Evolutionary conservation across 2,329 filamentous ascomycete genomes (phyloP).

Genomic region (Didymella lethalis): DNA sequence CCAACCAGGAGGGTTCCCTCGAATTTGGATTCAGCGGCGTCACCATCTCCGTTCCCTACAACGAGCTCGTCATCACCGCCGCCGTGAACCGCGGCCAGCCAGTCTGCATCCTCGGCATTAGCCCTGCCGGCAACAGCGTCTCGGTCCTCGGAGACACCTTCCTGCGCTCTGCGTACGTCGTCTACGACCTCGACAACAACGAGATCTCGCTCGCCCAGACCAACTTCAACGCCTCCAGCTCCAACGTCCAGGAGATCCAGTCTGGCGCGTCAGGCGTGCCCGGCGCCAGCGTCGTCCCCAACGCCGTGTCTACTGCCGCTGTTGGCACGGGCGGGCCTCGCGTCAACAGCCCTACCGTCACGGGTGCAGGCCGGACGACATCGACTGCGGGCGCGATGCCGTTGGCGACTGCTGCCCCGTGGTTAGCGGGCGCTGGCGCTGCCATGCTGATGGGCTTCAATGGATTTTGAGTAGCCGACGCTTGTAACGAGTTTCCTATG

Average conservation of each 20-base stretch:
- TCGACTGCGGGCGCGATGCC: conserved; percentile 36
- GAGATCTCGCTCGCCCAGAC: conserved; percentile 68
- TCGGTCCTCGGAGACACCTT: conserved; percentile 69
- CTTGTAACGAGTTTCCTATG: conserved; percentile 6
- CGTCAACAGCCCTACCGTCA: conserved; percentile 41
- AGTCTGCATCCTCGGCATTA: conserved; percentile 60
- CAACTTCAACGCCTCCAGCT: conserved; percentile 63
- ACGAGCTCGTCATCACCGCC: conserved; percentile 64
- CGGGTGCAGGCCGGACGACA: conserved; percentile 3
- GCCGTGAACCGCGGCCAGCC: conserved; percentile 52
- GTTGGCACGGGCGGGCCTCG: conserved; percentile 56
- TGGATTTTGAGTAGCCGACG: conserved; percentile 31
- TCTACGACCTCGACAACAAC: conserved; percentile 68
- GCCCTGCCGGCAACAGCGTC: conserved; percentile 57
- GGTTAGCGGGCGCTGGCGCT: conserved; percentile 41
- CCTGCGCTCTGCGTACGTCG: conserved; percentile 68
- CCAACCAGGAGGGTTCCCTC: conserved; percentile 58
- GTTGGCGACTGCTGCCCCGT: conserved; percentile 37
- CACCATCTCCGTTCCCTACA: conserved; percentile 62
- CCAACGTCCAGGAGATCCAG: conserved; percentile 63
- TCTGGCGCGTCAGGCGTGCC: conserved; percentile 60
- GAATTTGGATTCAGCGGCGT: conserved; percentile 66
- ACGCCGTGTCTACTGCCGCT: conserved; percentile 59
- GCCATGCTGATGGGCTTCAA: conserved; percentile 45
- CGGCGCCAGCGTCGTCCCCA: conserved; percentile 60